A percentile compares a stretch with the other conserved stretches of the same genome.
phyloP scores from a whole-genome alignment of 2,329 filamentous ascomycete genomes.

The Neophaeococcomyces aloes region DNA sequence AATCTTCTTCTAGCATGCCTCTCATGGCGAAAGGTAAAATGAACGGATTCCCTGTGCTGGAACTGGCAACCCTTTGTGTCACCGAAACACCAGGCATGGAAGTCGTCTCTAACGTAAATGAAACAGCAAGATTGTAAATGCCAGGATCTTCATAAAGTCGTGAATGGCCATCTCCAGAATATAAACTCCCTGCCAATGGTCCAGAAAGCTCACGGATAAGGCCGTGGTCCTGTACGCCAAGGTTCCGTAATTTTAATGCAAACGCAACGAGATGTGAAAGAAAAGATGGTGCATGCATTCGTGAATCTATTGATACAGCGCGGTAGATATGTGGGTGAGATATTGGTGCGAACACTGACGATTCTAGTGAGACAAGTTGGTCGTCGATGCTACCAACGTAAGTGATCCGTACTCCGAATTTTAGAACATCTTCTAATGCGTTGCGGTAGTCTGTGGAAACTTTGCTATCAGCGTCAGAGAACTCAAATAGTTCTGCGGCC shows the following conservation, averaged over 20 bases:
- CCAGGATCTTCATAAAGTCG: slow-evolving; percentile 80
- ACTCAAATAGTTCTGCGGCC: slow-evolving; percentile 91
- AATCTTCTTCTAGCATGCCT: slow-evolving; percentile 80
- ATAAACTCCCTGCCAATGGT: slow-evolving; percentile 81
- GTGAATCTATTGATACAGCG: slow-evolving; percentile 90
- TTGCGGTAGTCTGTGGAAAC: slow-evolving; percentile 74
- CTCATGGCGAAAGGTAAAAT: slow-evolving; percentile 93
- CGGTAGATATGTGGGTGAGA: slow-evolving; percentile 89
- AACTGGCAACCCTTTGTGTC: slow-evolving; percentile 38
- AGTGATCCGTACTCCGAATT: slow-evolving; percentile 70
- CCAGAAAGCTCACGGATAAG: slow-evolving; percentile 81
- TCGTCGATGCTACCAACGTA: slow-evolving; percentile 95
- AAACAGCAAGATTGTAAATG: slow-evolving; percentile 70
- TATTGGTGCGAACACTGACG: slow-evolving; percentile 74
- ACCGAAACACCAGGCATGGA: slow-evolving; percentile 39
- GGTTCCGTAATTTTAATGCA: slow-evolving; percentile 82
- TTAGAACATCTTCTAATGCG: slow-evolving; percentile 61
- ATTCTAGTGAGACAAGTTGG: slow-evolving; percentile 90
- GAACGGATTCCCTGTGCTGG: slow-evolving; percentile 60
- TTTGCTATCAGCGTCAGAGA: slow-evolving; percentile 67
- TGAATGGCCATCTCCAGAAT: slow-evolving; percentile 86
- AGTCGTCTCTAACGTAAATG: slow-evolving; percentile 64
- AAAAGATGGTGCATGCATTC: slow-evolving; percentile 86
- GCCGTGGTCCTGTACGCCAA: slow-evolving; percentile 86
- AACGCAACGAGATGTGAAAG: slow-evolving; percentile 89